A percentile compares a stretch with the other conserved stretches of the same genome.
Evolutionary conservation across 2,329 filamentous ascomycete species (phyloP).

Genomic region (Herpotrichia juniperi): DNA sequence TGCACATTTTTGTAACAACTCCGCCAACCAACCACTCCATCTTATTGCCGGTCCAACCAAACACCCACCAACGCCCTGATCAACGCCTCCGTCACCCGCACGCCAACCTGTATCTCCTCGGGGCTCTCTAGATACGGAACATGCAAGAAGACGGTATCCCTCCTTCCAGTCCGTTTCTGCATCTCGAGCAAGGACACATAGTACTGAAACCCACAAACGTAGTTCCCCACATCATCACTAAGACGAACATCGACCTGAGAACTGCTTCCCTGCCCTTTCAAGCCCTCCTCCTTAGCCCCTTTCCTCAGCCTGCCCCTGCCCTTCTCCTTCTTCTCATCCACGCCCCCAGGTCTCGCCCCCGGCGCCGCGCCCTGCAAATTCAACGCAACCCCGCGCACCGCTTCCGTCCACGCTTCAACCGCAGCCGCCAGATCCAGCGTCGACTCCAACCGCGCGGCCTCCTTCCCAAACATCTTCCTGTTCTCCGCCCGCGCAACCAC

Average conservation of each 20-base stretch:
- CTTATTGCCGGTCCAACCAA: no score
- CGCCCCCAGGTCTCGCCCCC: slow-evolving; percentile 3
- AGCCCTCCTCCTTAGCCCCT: not conserved
- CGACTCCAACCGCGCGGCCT: slow-evolving; percentile 27
- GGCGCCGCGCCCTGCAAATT: not conserved
- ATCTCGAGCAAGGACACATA: slow-evolving; percentile 44
- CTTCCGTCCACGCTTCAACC: slow-evolving; percentile 17
- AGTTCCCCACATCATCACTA: slow-evolving; percentile 51
- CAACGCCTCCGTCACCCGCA: slow-evolving; percentile 35
- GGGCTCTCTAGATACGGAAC: slow-evolving; percentile 46
- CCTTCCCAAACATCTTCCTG: slow-evolving; percentile 26
- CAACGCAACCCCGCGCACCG: slow-evolving; percentile 4
- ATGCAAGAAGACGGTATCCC: slow-evolving; percentile 49
- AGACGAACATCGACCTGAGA: slow-evolving; percentile 35
- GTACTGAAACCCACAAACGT: slow-evolving; percentile 54
- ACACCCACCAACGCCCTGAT: slow-evolving; percentile 44
- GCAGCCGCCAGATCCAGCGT: slow-evolving; percentile 28
- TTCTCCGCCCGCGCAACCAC: slow-evolving; percentile 37
- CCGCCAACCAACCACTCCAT: no score
- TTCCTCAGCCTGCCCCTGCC: slow-evolving; percentile 11
- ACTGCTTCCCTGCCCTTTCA: slow-evolving; percentile 9
- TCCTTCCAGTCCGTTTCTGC: slow-evolving; percentile 20
- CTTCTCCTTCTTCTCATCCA: slow-evolving; percentile 8
- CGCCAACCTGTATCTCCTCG: slow-evolving; percentile 38
- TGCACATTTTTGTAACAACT: no score